Conservation (phyloP, 305 asterid genomes). For the Solanum hybrid region DNA sequence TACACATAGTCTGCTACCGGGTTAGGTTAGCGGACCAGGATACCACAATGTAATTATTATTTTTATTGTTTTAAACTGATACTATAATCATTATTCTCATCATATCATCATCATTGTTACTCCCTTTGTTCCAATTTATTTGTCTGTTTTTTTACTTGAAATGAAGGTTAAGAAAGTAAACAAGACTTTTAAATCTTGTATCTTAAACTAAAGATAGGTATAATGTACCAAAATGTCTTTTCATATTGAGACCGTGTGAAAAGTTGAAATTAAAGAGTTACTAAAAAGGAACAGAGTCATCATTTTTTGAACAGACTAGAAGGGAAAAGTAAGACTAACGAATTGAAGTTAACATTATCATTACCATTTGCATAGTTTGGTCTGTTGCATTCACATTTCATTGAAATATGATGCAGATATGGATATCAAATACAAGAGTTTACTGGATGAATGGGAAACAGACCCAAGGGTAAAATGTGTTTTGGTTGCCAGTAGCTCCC, state of each 20-base stretch:
- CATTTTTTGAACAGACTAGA: not conserved
- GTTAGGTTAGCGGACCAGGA: not conserved
- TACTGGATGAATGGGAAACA: slow-evolving; percentile 82
- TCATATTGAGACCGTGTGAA: not conserved
- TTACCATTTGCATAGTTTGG: not conserved
- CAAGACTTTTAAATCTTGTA: not conserved
- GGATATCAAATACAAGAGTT: slow-evolving; percentile 71
- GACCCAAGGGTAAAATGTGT: slow-evolving; percentile 90
- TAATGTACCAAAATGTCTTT: not conserved
- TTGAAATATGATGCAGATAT: slow-evolving; percentile 53
- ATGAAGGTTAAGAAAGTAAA: not conserved
- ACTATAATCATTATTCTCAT: not conserved
- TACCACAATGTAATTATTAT: not conserved
- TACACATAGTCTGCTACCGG: not conserved
- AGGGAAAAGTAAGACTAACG: not conserved
- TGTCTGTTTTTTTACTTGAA: not conserved
- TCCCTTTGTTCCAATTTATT: not conserved
- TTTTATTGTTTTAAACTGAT: not conserved
- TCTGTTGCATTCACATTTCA: not conserved
- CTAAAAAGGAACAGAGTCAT: not conserved
- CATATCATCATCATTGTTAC: not conserved
- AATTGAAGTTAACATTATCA: not conserved
- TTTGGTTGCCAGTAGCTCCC: slow-evolving; percentile 68
- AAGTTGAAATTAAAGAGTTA: not conserved
- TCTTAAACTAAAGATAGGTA: not conserved